Evolutionary conservation across 176 grass and related monocot species (phyloP), one percentile per base, ranked within the genome.

Genomic region (Pontederia paniculata): DNA sequence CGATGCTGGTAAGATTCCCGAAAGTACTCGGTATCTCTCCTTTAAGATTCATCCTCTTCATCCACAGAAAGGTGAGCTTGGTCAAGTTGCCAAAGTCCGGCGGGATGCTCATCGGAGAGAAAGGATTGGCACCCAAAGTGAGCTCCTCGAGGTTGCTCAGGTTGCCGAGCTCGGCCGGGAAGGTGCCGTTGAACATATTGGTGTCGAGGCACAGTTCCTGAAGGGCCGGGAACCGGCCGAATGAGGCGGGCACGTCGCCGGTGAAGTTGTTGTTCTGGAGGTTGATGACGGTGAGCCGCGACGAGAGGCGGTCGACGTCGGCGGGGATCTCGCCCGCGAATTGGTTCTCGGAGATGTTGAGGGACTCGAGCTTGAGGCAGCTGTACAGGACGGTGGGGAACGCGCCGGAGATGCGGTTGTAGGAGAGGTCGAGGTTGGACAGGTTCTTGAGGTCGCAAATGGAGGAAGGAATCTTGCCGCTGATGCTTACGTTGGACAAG

Each of bases 311-410:
- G 66, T 28, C 23, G 66, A 96, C 71, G 59, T 78, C 60, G 14
- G 1, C 4, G 11, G 91, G 82, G 9, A 96, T 54, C 0, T 20
- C n/a, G 0, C 91, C 86, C 9, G 66, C 58, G 67, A 96, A 67
- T 11, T 3, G 21, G 65, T 96, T 96, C 45, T 69, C 44, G 41
- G 86, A 78, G 55, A 96, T 52, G 56, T 87, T 62, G 15, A 96
- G 69, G 46, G 16, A 64, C 9, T 3, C 17, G 44, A 96, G 86
- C 2, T 15, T 20, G 37, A 68, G 22, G 55, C 91, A 96, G 12
- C 12, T 0, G 74, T 68, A 87, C 46, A 96, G 86, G 23, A 21
- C 2, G 8, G 72, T 53, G 16, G 82, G 91, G 59, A 89, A 96
- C 1, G 18, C 2, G 43, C 76, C 71, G 21, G 71, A 21, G 59